Base-by-base conservation (phyloP, 345 rosid species). In the Camelina neglecta region DNA sequence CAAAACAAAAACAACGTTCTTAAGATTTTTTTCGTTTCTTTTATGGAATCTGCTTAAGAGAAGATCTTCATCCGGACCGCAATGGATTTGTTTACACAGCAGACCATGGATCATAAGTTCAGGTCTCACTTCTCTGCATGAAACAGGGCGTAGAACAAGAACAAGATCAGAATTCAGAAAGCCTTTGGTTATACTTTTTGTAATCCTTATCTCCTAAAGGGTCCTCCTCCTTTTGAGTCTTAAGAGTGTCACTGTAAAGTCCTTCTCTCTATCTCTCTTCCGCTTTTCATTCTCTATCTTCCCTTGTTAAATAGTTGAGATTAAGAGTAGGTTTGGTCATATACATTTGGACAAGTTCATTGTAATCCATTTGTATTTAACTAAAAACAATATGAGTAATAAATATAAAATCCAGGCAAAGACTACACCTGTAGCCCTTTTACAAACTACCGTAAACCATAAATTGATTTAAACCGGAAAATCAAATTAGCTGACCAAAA, bases 241-340 rank as follows among this genome's bases (percentile, higher is more conserved):
- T 57, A 69, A 69, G 58, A 62, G 60, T 45, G 55, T 64, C 66
- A 45, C 36, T 77, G 67, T 77, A 71, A 71, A 77, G 75, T 71
- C 76, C 72, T 31, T 13, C 0, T 55, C 63, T 24, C 50, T 44
- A 6, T 15, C 53, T 29, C 2, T n/a, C 35, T 55, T 9, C 45
- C n/a, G 13, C 49, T 13, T 38, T 45, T 58, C 39, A 1, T n/a
- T 42, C 13, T 35, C 57, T 23, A 8, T 64, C 75, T 61, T 58
- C 64, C 45, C 41, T 64, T 47, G 60, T 71, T 57, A 64, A 61
- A 57, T 77, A 65, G 76, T 47, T 71, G 76, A 77, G 76, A 64
- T 71, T 70, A 70, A 69, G 48, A 55, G 67, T 71, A 62, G 76
- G 49, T 47, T 29, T 68, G 58, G 45, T 35, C 24, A 48, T 35